These are phyloP conservation scores for Diplodia sapinea DNA, from an alignment of 2,329 filamentous ascomycete genomes.

Conservation along the genomic window DNA sequence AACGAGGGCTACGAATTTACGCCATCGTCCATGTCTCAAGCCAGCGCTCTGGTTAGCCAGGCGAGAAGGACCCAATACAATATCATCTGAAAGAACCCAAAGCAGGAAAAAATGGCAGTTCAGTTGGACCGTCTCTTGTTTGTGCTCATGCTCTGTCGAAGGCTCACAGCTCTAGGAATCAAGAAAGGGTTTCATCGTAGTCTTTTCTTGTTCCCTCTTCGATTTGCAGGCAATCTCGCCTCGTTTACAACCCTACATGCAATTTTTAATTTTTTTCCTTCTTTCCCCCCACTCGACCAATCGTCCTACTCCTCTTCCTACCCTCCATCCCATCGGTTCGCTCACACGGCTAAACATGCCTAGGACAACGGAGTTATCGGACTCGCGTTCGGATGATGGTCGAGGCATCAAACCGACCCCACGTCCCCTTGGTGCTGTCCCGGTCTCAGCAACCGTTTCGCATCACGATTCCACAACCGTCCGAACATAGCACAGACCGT, in stretches of 20 bases:
- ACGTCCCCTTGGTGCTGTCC: constrained; percentile 1
- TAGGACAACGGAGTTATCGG: neutral
- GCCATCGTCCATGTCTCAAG: neutral
- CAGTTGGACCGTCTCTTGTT: neutral
- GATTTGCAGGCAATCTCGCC: too few relatives aligned
- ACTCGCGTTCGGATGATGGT: neutral
- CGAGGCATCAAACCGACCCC: neutral
- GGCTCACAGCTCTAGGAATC: neutral
- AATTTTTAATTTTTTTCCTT: neutral
- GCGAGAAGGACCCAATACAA: constrained; percentile 10
- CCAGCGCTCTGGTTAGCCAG: constrained; percentile 14
- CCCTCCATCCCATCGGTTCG: neutral
- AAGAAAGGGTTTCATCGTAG: neutral
- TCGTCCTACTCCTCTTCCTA: neutral
- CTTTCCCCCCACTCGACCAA: neutral
- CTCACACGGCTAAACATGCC: neutral
- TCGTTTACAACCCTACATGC: neutral
- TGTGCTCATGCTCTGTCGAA: neutral
- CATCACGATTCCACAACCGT: neutral
- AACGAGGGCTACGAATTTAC: constrained; percentile 7
- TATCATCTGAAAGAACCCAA: neutral
- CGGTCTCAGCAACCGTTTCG: constrained; percentile 24
- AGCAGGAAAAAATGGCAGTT: neutral
- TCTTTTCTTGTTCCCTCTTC: too few relatives aligned
- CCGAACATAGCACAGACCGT: neutral